Percentiles rank a stretch among this genome's conserved stretches.
Evolutionary conservation across 805 yeast genomes (phyloP).

Genomic region (Sungouiella thailandica): DNA sequence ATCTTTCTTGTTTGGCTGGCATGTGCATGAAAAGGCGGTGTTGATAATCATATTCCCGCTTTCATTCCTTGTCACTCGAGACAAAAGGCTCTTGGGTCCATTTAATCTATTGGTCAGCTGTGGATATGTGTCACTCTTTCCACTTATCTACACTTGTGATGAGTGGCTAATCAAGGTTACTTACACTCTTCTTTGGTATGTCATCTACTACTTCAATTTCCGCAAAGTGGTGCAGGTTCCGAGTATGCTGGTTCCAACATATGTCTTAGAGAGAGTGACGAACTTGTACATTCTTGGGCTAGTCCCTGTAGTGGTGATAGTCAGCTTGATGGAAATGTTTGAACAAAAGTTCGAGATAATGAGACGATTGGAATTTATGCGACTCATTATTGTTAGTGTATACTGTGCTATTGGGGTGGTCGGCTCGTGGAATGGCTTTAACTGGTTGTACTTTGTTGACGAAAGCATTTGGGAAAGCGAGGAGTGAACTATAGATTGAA

Average conservation of each 20-base stretch:
- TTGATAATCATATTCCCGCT: slow-evolving; percentile 84
- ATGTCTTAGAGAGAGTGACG: slow-evolving; percentile 62
- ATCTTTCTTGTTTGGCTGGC: slow-evolving; percentile 95
- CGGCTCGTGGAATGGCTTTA: slow-evolving; percentile 81
- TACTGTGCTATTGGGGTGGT: slow-evolving; percentile 85
- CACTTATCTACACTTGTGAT: slow-evolving; percentile 72
- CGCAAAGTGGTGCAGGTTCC: slow-evolving; percentile 66
- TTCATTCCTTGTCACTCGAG: slow-evolving; percentile 67
- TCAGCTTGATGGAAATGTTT: slow-evolving; percentile 47
- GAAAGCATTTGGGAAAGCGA: slow-evolving; percentile 58
- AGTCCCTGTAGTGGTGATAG: slow-evolving; percentile 52
- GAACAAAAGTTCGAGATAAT: slow-evolving; percentile 47
- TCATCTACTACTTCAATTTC: slow-evolving; percentile 67
- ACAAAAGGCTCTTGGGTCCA: slow-evolving; percentile 64
- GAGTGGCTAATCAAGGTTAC: slow-evolving; percentile 74
- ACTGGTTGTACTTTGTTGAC: slow-evolving; percentile 84
- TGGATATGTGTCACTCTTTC: slow-evolving; percentile 85
- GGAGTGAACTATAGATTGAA: too few relatives aligned
- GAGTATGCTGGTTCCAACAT: slow-evolving; percentile 22
- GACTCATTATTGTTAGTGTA: slow-evolving; percentile 77
- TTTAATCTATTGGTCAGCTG: slow-evolving; percentile 70
- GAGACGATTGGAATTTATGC: slow-evolving; percentile 63
- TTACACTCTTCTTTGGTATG: slow-evolving; percentile 82
- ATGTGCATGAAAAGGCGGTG: slow-evolving; percentile 97
- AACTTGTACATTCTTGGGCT: slow-evolving; percentile 64